Evolutionary conservation across 1,284 basidiomycete species (phyloP).

Genomic region (Ganoderma meredithae): DNA sequence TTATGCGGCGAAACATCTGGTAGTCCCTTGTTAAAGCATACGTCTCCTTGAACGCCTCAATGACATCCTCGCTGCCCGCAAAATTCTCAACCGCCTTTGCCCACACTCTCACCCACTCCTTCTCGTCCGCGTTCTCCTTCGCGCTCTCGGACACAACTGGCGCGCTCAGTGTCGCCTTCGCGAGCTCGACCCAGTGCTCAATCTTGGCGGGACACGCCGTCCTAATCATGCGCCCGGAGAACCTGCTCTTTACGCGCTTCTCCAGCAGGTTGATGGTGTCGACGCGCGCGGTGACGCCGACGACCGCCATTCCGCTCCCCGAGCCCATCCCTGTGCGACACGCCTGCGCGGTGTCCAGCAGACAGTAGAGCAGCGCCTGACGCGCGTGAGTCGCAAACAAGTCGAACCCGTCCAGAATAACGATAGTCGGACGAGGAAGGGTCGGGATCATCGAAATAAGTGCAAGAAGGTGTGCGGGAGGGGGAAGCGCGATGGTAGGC

Average conservation of each 20-base stretch:
- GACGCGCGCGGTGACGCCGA: conserved; percentile 84
- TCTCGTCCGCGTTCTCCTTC: conserved; percentile 52
- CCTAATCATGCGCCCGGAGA: conserved; percentile 89
- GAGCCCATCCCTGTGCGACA: conserved; percentile 54
- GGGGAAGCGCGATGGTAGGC: conserved; percentile 53
- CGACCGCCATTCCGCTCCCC: conserved; percentile 75
- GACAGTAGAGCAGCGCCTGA: conserved; percentile 88
- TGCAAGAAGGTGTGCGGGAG: conserved; percentile 81
- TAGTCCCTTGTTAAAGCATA: conserved; percentile 75
- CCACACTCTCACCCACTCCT: conserved; percentile 70
- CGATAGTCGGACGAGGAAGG: conserved; percentile 78
- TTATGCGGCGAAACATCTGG: conserved; percentile 65
- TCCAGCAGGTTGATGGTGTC: conserved; percentile 92
- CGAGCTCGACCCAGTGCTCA: conserved; percentile 59
- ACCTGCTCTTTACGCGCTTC: conserved; percentile 95
- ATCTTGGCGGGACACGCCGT: conserved; percentile 66
- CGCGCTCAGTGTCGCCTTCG: conserved; percentile 51
- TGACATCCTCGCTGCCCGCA: conserved; percentile 53
- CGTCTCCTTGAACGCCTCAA: conserved; percentile 60
- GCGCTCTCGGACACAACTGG: conserved; percentile 38
- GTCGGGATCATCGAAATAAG: conserved; percentile 82
- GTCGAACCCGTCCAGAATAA: conserved; percentile 91
- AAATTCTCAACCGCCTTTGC: conserved; percentile 62
- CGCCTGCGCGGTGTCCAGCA: conserved; percentile 83
- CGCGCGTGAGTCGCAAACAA: conserved; percentile 89